Evolutionary conservation across 768 basidiomycete species (phyloP).

Genomic region (Dacryopinax spathularia): DNA sequence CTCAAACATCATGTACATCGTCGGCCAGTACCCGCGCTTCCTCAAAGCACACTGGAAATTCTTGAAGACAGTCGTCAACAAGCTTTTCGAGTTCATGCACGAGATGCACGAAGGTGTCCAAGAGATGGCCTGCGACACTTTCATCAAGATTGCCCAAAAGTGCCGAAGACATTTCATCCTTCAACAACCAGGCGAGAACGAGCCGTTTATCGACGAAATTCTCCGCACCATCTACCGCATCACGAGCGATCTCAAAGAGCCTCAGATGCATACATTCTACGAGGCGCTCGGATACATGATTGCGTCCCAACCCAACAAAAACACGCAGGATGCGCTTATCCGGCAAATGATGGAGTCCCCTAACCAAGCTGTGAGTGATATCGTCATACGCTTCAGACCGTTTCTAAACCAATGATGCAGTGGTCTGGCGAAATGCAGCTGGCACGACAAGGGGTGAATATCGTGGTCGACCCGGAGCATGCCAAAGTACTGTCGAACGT

Average conservation of each 20-base stretch:
- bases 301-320: constrained; percentile 94
- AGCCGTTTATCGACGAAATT: constrained; percentile 97
- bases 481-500: constrained; percentile 95
- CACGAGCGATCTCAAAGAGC: constrained; percentile 59
- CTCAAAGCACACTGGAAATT: constrained; percentile 99
- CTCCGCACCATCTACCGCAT: constrained; percentile 80
- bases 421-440: constrained; percentile 98
- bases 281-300: constrained; percentile 99
- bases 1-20: constrained; percentile 95
- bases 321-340: constrained; percentile 89
- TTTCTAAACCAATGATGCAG: constrained; percentile 27
- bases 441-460: constrained; percentile 83
- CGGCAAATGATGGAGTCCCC: constrained; percentile 92
- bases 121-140: constrained; percentile 99
- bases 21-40: constrained; percentile 98
- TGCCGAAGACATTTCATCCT: constrained; percentile 96
- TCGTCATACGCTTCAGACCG: neutral
- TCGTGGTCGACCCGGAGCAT: constrained; percentile 78
- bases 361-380: constrained; percentile 69
- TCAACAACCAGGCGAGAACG: constrained; percentile 92
- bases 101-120: constrained; percentile 99
- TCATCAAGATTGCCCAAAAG: constrained; percentile 99
- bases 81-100: constrained; percentile 99
- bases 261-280: constrained; percentile 85
- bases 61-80: constrained; percentile 98